These are phyloP conservation scores for Aspergillus sergii DNA, from an alignment of 2,329 filamentous ascomycete species.

Conservation along the genomic window DNA sequence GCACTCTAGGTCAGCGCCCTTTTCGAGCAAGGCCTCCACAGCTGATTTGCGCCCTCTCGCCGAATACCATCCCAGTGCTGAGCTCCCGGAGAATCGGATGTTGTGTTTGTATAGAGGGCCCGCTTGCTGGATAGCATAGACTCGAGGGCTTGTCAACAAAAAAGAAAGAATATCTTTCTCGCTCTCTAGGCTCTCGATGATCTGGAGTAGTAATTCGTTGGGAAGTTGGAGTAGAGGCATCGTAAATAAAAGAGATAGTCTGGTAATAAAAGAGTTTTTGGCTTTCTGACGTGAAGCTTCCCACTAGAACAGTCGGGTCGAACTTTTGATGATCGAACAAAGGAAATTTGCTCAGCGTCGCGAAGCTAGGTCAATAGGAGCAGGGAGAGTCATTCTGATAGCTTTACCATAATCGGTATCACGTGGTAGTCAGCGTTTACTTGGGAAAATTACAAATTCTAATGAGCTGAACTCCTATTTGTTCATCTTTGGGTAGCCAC, in stretches of 20 bases:
- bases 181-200: not conserved
- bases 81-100: not conserved
- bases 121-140: not conserved
- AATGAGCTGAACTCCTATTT: too few species aligned
- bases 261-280: not conserved
- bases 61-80: not conserved
- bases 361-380: not conserved
- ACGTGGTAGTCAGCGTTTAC: too few species aligned
- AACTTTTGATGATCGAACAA: not conserved
- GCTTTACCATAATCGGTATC: not conserved
- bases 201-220: not conserved
- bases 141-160: not conserved
- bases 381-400: not conserved
- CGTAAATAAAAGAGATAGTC: not conserved
- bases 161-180: not conserved
- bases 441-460: too few species aligned
- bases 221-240: not conserved
- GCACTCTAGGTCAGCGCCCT: not conserved
- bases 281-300: not conserved
- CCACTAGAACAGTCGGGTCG: not conserved
- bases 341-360: not conserved
- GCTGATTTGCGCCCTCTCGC: not conserved
- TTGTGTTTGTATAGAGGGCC: not conserved
- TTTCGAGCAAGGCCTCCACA: not conserved
- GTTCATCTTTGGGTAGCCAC: too few species aligned